Evolutionary conservation across 805 yeast genomes (phyloP), one percentile per base, ranked within the genome.

Genomic region (Wickerhamiella kurtzmanii): DNA sequence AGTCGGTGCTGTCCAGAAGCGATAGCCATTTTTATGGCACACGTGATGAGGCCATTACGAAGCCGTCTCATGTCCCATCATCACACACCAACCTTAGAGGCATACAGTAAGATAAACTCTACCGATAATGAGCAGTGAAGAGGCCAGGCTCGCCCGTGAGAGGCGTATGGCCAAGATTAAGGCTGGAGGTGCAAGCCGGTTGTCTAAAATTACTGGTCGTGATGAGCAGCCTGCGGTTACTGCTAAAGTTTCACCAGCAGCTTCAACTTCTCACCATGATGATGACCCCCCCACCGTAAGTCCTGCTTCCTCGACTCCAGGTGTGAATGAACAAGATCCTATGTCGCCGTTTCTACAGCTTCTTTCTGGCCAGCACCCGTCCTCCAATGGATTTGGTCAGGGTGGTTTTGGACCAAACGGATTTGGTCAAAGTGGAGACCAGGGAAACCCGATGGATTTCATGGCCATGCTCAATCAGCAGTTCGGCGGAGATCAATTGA

Each of bases 101-200:
- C 32, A n/a, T 18, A 36, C 17, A 36, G 11, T 32, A 11, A 32
- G 15, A 11, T 15, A 32, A 15, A 32, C 35, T 11, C 15, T 32
- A 11, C 15, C 13, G 15, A 11, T 11, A 8, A 18, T n/a, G 19
- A 36, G 40, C 40, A 43, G 20, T 35, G 45, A 32, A 41, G 48
- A 41, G 28, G 50, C 48, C 17, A 18, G 17, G 41, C 47, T 19
- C n/a, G 59, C 56, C 43, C 50, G 60, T 40, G 65, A 59, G 48
- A 45, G 61, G 35, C 59, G 67, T 19, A 60, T 57, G 53, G 61
- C 60, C n/a, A 51, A 60, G 16, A 57, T 63, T 42, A 47, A 48
- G 18, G 58, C 55, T n/a, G 52, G 54, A 5, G 63, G 61, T 8
- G 50, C 58, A 3, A 49, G 48, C 44, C 50, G 67, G 8, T 53